phyloP scores from a whole-genome alignment of 2,329 filamentous ascomycete species.

The Aspergillus neoniger region DNA sequence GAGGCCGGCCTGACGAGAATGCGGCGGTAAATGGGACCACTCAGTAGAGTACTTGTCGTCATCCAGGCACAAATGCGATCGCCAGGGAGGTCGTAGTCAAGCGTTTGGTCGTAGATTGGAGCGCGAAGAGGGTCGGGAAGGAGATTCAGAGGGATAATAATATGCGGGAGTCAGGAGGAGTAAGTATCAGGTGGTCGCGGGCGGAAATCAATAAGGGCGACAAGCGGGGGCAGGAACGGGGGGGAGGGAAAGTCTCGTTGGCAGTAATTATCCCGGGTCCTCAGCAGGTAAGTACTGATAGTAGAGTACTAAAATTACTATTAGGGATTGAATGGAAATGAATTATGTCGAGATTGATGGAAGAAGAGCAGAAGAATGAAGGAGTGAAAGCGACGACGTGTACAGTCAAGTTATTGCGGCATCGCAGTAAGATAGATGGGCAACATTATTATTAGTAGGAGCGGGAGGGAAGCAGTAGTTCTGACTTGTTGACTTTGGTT shows the following conservation, averaged over 20 bases:
- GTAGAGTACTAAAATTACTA: not conserved
- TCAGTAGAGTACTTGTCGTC: constrained; percentile 23
- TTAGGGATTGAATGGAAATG: not conserved
- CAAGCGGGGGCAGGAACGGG: constrained; percentile 6
- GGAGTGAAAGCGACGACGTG: not conserved
- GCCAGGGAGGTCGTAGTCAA: not conserved
- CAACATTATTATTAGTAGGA: not conserved
- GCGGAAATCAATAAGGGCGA: not conserved
- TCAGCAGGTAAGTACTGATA: too few relatives aligned
- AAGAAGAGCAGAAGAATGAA: not conserved
- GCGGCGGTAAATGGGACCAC: constrained; percentile 12
- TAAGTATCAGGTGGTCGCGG: constrained; percentile 2
- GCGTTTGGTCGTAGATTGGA: not conserved
- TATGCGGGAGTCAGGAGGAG: not conserved
- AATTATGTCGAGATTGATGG: not conserved
- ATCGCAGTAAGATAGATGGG: not conserved
- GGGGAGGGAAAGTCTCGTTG: not conserved
- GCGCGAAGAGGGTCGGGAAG: not conserved
- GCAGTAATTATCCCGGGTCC: not conserved
- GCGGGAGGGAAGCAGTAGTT: not conserved
- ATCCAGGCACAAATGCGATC: constrained; percentile 24
- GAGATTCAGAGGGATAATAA: not conserved
- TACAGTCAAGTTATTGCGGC: not conserved
- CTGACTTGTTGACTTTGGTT: too few relatives aligned
- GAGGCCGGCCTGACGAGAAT: constrained; percentile 10